Base-by-base conservation (phyloP, 768 basidiomycete species). In the Mycena polygramma region DNA sequence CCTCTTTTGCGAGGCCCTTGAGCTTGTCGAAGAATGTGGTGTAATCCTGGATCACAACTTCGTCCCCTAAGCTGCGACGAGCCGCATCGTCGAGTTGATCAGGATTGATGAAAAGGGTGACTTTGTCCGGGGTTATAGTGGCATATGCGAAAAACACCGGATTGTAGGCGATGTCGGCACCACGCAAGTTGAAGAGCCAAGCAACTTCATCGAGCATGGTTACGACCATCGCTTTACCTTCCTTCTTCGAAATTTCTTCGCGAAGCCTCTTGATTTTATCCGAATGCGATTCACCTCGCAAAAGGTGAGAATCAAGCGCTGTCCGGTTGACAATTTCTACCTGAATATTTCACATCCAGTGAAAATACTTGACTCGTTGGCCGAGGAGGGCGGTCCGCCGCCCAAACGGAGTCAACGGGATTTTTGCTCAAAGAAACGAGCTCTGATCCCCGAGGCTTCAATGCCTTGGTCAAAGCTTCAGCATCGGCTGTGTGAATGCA, bases 181-280 rank as follows among this genome's bases (percentile, higher is more conserved):
- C 97, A 70, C 97, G 91, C 39, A 99, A 84, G 79, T 98, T 97
- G 82, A 95, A 94, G 46, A 96, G 77, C 96, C 96, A 99, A 0
- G 95, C 96, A 58, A 97, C 90, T 78, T 99, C 97, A 79, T 99
- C 97, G 24, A 99, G 88, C 86, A 92, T 91, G n/a, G 87, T 92
- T 6, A 98, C 87, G 1, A 97, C 91, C 49, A 94, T 79, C 2
- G 93, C 95, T 72, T 90, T 87, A n/a, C 81, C 82, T 24, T 89
- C 87, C 75, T 89, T 86, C 83, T 89, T 90, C 64, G 77, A 75
- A 63, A 97, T 73, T 69, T 92, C 90, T 66, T 90, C 86, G 41
- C 95, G 86, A 7, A 95, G 81, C 22, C 83, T 81, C 20, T 81
- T 80, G 49, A 99, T 83, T 80, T 99, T 99, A 36, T 88, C 86